These are phyloP conservation scores for Candolleomyces efflorescens DNA, from an alignment of 768 basidiomycete genomes.

Conservation along the genomic window DNA sequence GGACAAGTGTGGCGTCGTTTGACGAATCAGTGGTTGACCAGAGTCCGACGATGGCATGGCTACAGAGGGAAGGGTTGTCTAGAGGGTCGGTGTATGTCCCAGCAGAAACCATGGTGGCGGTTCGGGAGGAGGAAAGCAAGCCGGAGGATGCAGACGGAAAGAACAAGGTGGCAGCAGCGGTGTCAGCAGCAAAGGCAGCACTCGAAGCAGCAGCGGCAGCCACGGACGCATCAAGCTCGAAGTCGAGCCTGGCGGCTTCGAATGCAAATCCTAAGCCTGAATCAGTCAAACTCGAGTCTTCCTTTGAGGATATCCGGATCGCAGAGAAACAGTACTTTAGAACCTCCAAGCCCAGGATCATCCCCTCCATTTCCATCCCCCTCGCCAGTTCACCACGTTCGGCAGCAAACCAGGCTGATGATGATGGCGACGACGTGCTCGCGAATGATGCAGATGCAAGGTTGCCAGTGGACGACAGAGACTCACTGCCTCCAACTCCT, in stretches of 20 bases:
- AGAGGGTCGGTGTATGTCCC: neutral
- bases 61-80: conserved; percentile 2
- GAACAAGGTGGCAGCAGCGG: neutral
- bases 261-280: conserved; percentile 1
- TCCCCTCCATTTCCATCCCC: neutral
- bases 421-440: neutral
- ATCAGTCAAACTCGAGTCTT: conserved; percentile 6
- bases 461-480: conserved; percentile 8
- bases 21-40: neutral
- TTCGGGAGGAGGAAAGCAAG: conserved; percentile 5
- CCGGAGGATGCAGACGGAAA: neutral
- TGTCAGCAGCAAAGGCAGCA: neutral
- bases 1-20: neutral
- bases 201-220: conserved; percentile 4
- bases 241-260: conserved; percentile 1
- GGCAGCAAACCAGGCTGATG: too few species aligned
- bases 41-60: conserved; percentile 2
- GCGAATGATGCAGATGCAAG: neutral
- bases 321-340: conserved; percentile 6
- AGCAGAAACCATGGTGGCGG: neutral
- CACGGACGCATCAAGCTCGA: conserved; percentile 4
- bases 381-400: neutral
- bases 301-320: conserved; percentile 6
- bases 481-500: conserved; percentile 1
- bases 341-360: conserved; percentile 6